These are phyloP conservation scores for Colletotrichum higginsianum DNA, from an alignment of 2,329 filamentous ascomycete species.

Conservation along the genomic window DNA sequence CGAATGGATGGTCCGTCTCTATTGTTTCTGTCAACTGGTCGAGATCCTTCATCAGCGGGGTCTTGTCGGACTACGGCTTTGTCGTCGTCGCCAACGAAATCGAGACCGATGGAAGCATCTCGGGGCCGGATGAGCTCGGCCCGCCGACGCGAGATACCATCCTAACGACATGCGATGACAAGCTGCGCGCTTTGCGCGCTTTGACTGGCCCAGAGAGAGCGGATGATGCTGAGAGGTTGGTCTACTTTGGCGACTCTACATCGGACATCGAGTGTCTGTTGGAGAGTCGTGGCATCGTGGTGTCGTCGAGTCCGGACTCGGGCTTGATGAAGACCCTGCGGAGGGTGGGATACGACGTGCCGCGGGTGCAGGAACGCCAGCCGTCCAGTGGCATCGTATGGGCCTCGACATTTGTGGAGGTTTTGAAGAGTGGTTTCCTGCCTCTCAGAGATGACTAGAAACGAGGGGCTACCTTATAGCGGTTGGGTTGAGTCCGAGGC, in stretches of 20 bases:
- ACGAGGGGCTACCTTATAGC: neutral
- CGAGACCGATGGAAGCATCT: constrained; percentile 55
- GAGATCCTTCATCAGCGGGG: constrained; percentile 62
- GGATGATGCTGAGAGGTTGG: constrained; percentile 45
- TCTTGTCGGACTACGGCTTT: constrained; percentile 52
- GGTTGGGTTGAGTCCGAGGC: neutral
- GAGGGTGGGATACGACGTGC: constrained; percentile 51
- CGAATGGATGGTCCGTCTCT: constrained; percentile 55
- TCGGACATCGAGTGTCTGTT: constrained; percentile 71
- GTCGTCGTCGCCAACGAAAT: constrained; percentile 63
- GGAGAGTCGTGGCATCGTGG: constrained; percentile 60
- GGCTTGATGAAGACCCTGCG: constrained; percentile 46
- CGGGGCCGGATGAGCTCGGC: constrained; percentile 55
- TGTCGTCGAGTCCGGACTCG: constrained; percentile 54
- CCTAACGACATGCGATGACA: constrained; percentile 62
- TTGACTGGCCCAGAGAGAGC: constrained; percentile 45
- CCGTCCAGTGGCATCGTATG: constrained; percentile 48
- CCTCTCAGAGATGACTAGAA: neutral
- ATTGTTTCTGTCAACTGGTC: constrained; percentile 70
- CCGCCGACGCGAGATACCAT: constrained; percentile 46
- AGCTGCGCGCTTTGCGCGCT: constrained; percentile 58
- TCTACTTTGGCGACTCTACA: constrained; percentile 73
- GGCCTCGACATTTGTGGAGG: constrained; percentile 50
- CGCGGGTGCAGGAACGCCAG: constrained; percentile 46
- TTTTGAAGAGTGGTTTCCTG: constrained; percentile 33